phyloP scores from a whole-genome alignment of 2,329 filamentous ascomycete genomes.

The Scedosporium dehoogii region DNA sequence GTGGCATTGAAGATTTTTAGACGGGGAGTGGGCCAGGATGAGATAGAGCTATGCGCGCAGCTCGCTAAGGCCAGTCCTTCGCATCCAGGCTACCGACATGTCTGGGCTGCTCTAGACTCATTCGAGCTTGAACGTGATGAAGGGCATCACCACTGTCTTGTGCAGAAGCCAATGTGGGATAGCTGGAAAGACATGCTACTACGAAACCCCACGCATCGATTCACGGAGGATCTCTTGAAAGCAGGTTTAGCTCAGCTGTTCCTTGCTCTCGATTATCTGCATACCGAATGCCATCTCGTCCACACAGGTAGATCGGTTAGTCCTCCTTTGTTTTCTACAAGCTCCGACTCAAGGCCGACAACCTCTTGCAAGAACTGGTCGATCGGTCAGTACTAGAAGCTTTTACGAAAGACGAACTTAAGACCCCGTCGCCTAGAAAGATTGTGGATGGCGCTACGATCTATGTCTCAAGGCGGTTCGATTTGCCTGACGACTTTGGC shows the following conservation, averaged over 20 bases:
- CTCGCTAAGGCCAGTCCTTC: conserved; percentile 12
- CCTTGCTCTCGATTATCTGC: conserved; percentile 28
- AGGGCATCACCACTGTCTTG: conserved; percentile 24
- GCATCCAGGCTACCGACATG: conserved; percentile 19
- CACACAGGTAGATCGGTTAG: conserved; percentile 26
- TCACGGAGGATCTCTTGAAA: conserved; percentile 27
- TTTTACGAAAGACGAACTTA: conserved; percentile 9
- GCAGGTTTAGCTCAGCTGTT: conserved; percentile 22
- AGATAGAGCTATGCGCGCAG: conserved; percentile 13
- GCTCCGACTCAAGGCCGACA: conserved; percentile 26
- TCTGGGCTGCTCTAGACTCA: conserved; percentile 20
- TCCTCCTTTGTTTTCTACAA: not conserved
- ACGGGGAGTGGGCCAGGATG: conserved; percentile 6
- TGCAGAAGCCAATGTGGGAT: conserved; percentile 28
- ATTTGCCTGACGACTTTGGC: conserved; percentile 14
- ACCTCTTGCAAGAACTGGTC: conserved; percentile 21
- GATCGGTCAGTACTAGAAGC: conserved; percentile 11
- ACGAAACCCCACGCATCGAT: conserved; percentile 24
- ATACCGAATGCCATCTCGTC: conserved; percentile 30
- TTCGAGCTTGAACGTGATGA: conserved; percentile 19
- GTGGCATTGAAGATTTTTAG: conserved; percentile 13
- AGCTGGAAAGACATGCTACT: conserved; percentile 26
- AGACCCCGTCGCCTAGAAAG: conserved; percentile 15
- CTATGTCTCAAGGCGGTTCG: conserved; percentile 13
- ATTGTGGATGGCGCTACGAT: conserved; percentile 15